Evolutionary conservation across 2,329 filamentous ascomycete species (phyloP), one percentile per base, ranked within the genome.

Genomic region (Aspergillus amoenus): DNA sequence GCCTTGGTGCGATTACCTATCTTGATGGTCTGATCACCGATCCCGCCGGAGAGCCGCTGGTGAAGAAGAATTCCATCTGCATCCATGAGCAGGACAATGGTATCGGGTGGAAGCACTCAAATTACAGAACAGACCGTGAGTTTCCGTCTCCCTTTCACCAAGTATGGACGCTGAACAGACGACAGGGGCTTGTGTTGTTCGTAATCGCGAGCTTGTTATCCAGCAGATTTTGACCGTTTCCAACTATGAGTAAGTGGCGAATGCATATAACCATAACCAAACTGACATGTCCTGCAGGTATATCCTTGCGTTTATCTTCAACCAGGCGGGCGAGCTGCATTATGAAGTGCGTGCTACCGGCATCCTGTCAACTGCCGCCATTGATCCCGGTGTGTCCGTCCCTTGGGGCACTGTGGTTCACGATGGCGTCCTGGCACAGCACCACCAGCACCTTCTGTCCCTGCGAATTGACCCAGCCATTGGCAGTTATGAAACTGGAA

Each of bases 321-420:
- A 70, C 5, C 72, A 78, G 52, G 75, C 75, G 40, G 77, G 72
- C 7, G 68, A 68, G 1, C 70, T 80, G 32, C 60, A 71, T 30
- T 76, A 76, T 53, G 76, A 78, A 54, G 72, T 78, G 4, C 73
- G 76, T 11, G 78, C 77, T 0, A 79, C 77, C 0, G 78, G 85
- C 0, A 79, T 79, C 21, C 57, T 79, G 5, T 77, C 74, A 0
- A 78, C 76, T 0, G 61, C 61, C 0, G 73, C 74, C 1, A 77
- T 77, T 39, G 67, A 70, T 24, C 8, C 5, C 12, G 18, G 18
- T 11, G 5, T 13, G 7, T 5, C 9, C 18, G 42, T 45, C 18
- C 42, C 70, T 5, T 78, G 68, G 21, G 76, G 76, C 13, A 78
- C 75, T 1, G 62, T 71, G 5, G 76, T 78, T 9, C 72, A 71